Conservation (phyloP, 208 protist species). For the Crithidia bombi region DNA sequence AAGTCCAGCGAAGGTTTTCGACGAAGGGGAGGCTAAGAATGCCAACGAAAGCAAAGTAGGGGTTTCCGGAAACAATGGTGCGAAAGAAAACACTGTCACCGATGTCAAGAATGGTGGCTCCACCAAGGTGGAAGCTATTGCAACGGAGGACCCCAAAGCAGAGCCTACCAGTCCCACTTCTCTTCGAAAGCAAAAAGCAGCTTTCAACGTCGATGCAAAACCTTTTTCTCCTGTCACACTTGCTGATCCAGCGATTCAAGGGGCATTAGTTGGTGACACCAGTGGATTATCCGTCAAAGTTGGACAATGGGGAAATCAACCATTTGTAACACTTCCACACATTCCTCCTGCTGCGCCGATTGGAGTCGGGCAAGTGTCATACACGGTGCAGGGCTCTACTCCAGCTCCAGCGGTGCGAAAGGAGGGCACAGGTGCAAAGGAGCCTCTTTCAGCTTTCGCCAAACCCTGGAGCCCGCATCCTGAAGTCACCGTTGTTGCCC, state of each 20-base stretch:
- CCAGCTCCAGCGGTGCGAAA: constrained; percentile 7
- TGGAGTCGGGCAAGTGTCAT: constrained; percentile 10
- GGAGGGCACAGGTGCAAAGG: constrained; percentile 17
- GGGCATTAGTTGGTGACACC: constrained; percentile 10
- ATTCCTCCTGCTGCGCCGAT: constrained; percentile 12
- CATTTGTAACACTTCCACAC: constrained; percentile 18
- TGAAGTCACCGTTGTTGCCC: constrained; percentile 14
- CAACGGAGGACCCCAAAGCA: not conserved
- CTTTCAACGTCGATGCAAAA: constrained; percentile 32
- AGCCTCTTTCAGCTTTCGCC: constrained; percentile 34
- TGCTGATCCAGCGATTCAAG: constrained; percentile 21
- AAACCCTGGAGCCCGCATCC: constrained; percentile 45
- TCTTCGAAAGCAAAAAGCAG: constrained; percentile 22
- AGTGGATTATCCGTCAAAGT: constrained; percentile 29
- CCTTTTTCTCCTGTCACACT: constrained; percentile 27
- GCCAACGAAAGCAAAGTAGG: not conserved
- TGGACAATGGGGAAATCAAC: constrained; percentile 23
- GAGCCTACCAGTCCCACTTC: constrained; percentile 15
- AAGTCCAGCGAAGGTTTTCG: not conserved
- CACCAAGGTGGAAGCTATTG: not conserved
- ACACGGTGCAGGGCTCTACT: not conserved
- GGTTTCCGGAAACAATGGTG: not conserved
- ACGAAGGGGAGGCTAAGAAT: not conserved
- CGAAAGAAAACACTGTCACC: not conserved
- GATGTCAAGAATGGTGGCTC: not conserved